These are phyloP conservation scores for Calocybe cyanea DNA, from an alignment of 768 basidiomycete species.

Conservation along the genomic window DNA sequence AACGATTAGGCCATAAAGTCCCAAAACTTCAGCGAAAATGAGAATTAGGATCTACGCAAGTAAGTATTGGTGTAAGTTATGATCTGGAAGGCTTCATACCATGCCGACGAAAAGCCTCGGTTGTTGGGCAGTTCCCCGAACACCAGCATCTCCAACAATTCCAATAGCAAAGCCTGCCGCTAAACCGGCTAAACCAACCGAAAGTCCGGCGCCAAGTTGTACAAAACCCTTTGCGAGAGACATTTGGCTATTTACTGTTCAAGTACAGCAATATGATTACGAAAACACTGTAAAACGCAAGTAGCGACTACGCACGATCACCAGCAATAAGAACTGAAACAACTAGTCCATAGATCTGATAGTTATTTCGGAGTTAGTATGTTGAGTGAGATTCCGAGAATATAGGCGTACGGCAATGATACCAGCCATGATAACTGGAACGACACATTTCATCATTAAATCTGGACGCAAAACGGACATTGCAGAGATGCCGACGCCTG, in stretches of 20 bases:
- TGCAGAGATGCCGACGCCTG: slow-evolving; percentile 95
- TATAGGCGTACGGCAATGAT: slow-evolving; percentile 86
- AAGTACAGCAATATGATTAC: neutral
- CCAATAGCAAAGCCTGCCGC: slow-evolving; percentile 98
- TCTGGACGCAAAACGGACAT: slow-evolving; percentile 98
- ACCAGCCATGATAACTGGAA: slow-evolving; percentile 99
- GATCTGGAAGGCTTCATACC: slow-evolving; percentile 39
- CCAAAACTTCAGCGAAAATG: slow-evolving; percentile 86
- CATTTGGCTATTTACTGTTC: slow-evolving; percentile 68
- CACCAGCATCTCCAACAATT: slow-evolving; percentile 98
- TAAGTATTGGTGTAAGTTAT: neutral
- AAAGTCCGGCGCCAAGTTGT: slow-evolving; percentile 90
- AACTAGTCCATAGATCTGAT: slow-evolving; percentile 93
- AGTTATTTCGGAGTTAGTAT: neutral
- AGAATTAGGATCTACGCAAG: slow-evolving; percentile 82
- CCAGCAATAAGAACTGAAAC: slow-evolving; percentile 96
- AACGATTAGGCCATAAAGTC: slow-evolving; percentile 69
- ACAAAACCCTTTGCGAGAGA: slow-evolving; percentile 91
- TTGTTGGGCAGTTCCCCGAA: slow-evolving; percentile 96
- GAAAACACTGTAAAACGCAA: neutral
- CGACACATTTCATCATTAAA: slow-evolving; percentile 96
- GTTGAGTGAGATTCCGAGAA: neutral
- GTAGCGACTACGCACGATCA: slow-evolving; percentile 56
- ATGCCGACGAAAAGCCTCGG: slow-evolving; percentile 92
- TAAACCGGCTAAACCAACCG: slow-evolving; percentile 91